Evolutionary conservation across 2,329 filamentous ascomycete species (phyloP).

Genomic region (Beauveria asiatica): DNA sequence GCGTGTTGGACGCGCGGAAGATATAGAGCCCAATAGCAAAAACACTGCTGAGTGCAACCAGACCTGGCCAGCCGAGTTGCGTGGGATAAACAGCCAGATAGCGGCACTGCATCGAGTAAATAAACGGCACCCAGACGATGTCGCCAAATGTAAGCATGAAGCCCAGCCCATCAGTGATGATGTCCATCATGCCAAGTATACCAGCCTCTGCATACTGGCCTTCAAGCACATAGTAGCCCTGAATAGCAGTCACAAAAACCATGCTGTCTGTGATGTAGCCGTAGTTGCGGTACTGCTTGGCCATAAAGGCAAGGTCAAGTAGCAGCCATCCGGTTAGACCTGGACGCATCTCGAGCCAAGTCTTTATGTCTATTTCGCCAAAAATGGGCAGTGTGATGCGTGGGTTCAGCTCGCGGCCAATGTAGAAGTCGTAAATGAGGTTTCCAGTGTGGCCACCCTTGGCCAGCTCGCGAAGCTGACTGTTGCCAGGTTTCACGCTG

Average conservation of each 20-base stretch:
- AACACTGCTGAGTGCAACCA: conserved; percentile 54
- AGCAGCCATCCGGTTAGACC: conserved; percentile 81
- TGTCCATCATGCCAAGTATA: conserved; percentile 83
- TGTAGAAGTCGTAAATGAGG: conserved; percentile 87
- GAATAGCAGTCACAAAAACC: conserved; percentile 62
- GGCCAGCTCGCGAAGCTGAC: conserved; percentile 64
- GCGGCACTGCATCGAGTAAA: conserved; percentile 72
- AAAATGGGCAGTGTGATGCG: conserved; percentile 67
- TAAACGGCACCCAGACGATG: conserved; percentile 81
- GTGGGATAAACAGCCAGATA: conserved; percentile 77
- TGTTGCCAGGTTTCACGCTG: conserved; percentile 61
- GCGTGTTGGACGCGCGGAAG: conserved; percentile 79
- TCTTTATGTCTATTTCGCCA: conserved; percentile 80
- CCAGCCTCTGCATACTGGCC: conserved; percentile 76
- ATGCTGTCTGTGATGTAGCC: conserved; percentile 80
- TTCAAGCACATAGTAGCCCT: conserved; percentile 75
- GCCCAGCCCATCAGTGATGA: conserved; percentile 82
- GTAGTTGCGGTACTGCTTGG: conserved; percentile 75
- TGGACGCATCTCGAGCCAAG: conserved; percentile 77
- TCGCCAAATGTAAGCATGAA: conserved; percentile 91
- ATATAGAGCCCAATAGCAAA: conserved; percentile 68
- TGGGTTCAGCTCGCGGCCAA: conserved; percentile 90
- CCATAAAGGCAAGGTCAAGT: conserved; percentile 71
- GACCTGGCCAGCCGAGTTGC: conserved; percentile 57
- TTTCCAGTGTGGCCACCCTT: conserved; percentile 72